Evolutionary conservation across 2,329 filamentous ascomycete species (phyloP).

Genomic region (Alternaria angustiovoidea): DNA sequence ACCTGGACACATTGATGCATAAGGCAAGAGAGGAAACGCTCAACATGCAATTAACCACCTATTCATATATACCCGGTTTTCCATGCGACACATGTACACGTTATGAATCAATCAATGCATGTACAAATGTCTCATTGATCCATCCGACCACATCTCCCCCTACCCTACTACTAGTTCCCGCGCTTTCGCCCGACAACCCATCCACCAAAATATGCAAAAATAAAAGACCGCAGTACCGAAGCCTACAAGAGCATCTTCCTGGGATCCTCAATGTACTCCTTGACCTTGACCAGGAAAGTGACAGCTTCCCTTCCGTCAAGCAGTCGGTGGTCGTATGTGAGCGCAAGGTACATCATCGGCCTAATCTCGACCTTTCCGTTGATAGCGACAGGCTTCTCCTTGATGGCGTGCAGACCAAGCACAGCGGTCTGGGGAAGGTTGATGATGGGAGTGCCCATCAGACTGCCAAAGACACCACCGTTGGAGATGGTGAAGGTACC

Average conservation of each 20-base stretch:
- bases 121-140: conserved; percentile 8
- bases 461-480: conserved; percentile 92
- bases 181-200: not conserved
- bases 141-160: not conserved
- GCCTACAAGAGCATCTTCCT: conserved; percentile 79
- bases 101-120: conserved; percentile 6
- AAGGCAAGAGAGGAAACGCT: conserved; percentile 6
- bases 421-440: conserved; percentile 94
- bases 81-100: not conserved
- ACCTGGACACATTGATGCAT: not conserved
- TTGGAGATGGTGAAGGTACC: conserved; percentile 99
- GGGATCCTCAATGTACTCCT: conserved; percentile 97
- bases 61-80: conserved; percentile 10
- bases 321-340: conserved; percentile 97
- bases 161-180: not conserved
- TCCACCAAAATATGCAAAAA: not conserved
- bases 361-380: conserved; percentile 95
- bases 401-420: conserved; percentile 93
- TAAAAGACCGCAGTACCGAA: not conserved
- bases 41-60: conserved; percentile 10
- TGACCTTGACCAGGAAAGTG: conserved; percentile 94
- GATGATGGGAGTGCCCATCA: conserved; percentile 98
- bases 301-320: conserved; percentile 95
- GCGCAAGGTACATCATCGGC: conserved; percentile 98
- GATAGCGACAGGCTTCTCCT: conserved; percentile 87